A percentile compares a stretch with the other conserved stretches of the same genome.
Conservation (phyloP, 2,329 filamentous ascomycete species). For the Diaporthe helianthi region DNA sequence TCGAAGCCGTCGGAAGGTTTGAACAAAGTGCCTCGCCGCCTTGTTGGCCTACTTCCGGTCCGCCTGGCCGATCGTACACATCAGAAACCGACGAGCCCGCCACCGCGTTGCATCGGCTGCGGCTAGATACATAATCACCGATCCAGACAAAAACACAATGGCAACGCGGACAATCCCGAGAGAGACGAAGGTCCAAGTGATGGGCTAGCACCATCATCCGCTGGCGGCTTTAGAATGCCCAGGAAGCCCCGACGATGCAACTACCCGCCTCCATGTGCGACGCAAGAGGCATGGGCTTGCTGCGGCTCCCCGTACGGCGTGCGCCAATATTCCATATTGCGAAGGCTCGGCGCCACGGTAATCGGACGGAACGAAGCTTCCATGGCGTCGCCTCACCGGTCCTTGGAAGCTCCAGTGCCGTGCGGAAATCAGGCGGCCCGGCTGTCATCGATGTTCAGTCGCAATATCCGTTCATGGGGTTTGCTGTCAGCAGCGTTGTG, state of each 20-base stretch:
- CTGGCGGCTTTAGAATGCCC: slow-evolving; percentile 13
- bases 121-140: neutral
- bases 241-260: slow-evolving; percentile 19
- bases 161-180: neutral
- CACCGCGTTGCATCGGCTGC: neutral
- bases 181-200: neutral
- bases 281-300: slow-evolving; percentile 29
- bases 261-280: slow-evolving; percentile 29
- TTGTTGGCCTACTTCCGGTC: neutral
- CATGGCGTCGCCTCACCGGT: slow-evolving; percentile 3
- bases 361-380: neutral
- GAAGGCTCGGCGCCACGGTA: slow-evolving; percentile 13
- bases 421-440: neutral
- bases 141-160: neutral
- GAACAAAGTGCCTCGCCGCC: neutral
- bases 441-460: neutral
- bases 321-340: slow-evolving; percentile 2
- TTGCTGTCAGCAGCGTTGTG: neutral
- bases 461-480: neutral
- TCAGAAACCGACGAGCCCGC: neutral
- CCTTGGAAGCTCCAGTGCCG: neutral
- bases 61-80: neutral
- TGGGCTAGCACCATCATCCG: neutral
- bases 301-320: slow-evolving; percentile 25
- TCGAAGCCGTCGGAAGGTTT: too few relatives aligned